Base-by-base conservation (phyloP, 805 yeast species). In the Candida schatavii region DNA sequence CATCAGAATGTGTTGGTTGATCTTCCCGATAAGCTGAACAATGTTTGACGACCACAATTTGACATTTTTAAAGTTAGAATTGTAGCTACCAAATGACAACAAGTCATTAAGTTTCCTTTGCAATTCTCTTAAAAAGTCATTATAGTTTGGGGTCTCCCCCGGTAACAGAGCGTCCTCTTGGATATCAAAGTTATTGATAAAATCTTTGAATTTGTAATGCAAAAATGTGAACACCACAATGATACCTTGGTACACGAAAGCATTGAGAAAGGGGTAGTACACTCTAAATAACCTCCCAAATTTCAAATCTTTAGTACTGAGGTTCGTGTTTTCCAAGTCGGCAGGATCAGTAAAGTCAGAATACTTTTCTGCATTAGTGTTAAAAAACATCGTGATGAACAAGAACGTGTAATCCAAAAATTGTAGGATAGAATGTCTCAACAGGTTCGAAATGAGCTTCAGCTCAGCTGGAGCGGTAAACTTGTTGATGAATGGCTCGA, bases 221-320 rank as follows among this genome's bases (percentile, higher is more conserved):
- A 77, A 55, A 46, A 75, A 54, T 0, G 78, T 74, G 56, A 69
- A 76, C 18, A 71, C 63, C 18, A 75, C 78, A 41, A 77, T 72
- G 39, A 76, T 60, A 2, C 80, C 77, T 50, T 76, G 81, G 52
- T 75, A 74, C 9, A 74, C 57, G 40, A 74, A 75, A 2, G 76
- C 65, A 48, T 72, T 73, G 40, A 74, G 65, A 43, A 74, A 74
- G 14, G 80, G 81, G 45, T 66, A 72, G 32, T 56, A 61, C 29
- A 49, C 57, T 48, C 64, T 59, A 62, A 65, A 75, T 42, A 55
- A 59, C 54, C 57, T 66, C 39, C 58, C 70, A 39, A 64, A 48
- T 10, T 55, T 50, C 7, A 22, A 11, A 51, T 43, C 41, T 14
- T 15, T 31, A 14, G 25, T 5, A 27, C 36, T 20, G n/a, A 19